phyloP scores from a whole-genome alignment of 2,329 filamentous ascomycete species.

The Grosmannia huntii region DNA sequence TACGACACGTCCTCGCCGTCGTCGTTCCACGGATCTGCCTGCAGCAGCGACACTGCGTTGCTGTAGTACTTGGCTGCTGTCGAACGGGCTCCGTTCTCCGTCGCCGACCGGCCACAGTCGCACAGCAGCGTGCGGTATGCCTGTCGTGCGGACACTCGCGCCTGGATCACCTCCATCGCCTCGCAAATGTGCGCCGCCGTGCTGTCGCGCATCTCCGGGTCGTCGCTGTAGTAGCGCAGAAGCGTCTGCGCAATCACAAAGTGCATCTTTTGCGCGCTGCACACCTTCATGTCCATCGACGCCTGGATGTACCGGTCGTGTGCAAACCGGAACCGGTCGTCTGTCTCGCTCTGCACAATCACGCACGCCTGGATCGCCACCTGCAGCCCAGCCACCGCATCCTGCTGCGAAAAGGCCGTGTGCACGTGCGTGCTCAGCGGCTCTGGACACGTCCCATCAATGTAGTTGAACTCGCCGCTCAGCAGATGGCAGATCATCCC shows the following conservation, averaged over 20 bases:
- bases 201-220: slow-evolving; percentile 53
- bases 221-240: slow-evolving; percentile 53
- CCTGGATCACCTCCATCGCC: slow-evolving; percentile 61
- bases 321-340: slow-evolving; percentile 77
- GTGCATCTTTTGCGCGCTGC: slow-evolving; percentile 68
- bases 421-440: slow-evolving; percentile 21
- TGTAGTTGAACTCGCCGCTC: slow-evolving; percentile 57
- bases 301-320: slow-evolving; percentile 81
- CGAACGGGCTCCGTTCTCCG: slow-evolving; percentile 69
- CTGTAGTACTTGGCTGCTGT: slow-evolving; percentile 76
- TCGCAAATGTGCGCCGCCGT: slow-evolving; percentile 73
- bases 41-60: slow-evolving; percentile 65
- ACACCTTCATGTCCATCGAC: slow-evolving; percentile 55
- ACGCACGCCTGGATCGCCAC: slow-evolving; percentile 69
- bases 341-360: slow-evolving; percentile 66
- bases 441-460: slow-evolving; percentile 25
- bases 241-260: slow-evolving; percentile 76
- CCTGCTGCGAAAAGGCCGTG: slow-evolving; percentile 46
- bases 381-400: slow-evolving; percentile 69
- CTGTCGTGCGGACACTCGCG: slow-evolving; percentile 43
- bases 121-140: slow-evolving; percentile 65
- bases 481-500: slow-evolving; percentile 65
- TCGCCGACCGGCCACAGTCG: slow-evolving; percentile 64
- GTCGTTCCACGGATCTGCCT: slow-evolving; percentile 65
- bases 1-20: slow-evolving; percentile 62